A percentile compares a stretch with the other conserved stretches of the same genome.
phyloP scores from a whole-genome alignment of 495 filamentous ascomycete species.

The Neurospora sublineolata region DNA sequence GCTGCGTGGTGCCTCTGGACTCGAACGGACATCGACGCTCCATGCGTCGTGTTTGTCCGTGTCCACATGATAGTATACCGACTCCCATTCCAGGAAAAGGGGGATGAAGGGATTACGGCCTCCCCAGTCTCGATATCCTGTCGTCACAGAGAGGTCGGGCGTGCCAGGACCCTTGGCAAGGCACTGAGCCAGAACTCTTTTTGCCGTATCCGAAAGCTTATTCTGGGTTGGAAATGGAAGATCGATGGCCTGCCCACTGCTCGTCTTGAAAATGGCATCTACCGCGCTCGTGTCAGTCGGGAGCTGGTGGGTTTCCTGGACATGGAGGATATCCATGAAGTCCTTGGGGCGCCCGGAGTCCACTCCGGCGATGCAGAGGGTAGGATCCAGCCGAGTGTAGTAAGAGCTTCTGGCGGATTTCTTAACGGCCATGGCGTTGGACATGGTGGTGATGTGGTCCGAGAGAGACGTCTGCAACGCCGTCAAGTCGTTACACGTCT shows the following conservation, averaged over 20 bases:
- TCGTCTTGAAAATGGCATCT: not conserved
- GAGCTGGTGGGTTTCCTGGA: conserved; percentile 3
- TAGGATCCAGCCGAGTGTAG: conserved; percentile 1
- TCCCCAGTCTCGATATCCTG: conserved; percentile 14
- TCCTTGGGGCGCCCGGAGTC: not conserved
- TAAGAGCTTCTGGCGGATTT: not conserved
- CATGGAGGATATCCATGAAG: not conserved
- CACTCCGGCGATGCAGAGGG: conserved; percentile 1
- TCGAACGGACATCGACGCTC: not conserved
- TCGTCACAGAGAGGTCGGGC: not conserved
- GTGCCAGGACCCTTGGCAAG: not conserved
- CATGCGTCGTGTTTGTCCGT: conserved; percentile 3
- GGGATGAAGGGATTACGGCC: conserved; percentile 30
- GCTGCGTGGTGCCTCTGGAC: not conserved
- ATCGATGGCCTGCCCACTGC: not conserved
- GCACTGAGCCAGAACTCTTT: not conserved
- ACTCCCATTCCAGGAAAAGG: conserved; percentile 44
- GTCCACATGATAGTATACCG: conserved; percentile 37
- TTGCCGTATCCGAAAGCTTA: not conserved
- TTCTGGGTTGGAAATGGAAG: not conserved
- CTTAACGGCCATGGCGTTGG: not conserved
- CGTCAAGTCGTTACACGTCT: no score
- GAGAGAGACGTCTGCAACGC: not conserved
- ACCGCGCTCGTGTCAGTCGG: not conserved
- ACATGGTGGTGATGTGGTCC: not conserved